phyloP scores from a whole-genome alignment of 108 stramenopile genomes.

The Cyclotella cryptica region DNA sequence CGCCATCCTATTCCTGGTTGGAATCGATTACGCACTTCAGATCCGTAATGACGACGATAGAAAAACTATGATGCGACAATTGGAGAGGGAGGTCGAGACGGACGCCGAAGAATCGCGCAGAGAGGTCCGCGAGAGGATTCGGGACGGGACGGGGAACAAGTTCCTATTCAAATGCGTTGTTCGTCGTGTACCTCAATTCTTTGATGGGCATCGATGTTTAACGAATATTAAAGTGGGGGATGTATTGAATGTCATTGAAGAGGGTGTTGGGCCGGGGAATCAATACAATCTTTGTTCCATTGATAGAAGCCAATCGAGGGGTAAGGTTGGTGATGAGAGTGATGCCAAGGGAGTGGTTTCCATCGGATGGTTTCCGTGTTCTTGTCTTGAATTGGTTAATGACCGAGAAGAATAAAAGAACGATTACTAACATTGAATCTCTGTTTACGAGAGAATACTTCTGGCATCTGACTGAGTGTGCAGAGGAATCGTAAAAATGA shows the following conservation, averaged over 20 bases:
- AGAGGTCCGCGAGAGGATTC: constrained; percentile 16
- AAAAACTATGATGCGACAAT: constrained; percentile 18
- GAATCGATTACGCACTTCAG: constrained; percentile 47
- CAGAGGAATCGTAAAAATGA: neutral
- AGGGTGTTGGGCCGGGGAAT: constrained; percentile 73
- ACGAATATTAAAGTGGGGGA: constrained; percentile 68
- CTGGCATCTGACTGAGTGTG: neutral
- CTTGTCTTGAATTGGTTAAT: constrained; percentile 59
- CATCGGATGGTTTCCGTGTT: constrained; percentile 82
- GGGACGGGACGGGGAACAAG: constrained; percentile 11
- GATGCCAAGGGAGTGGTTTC: constrained; percentile 30
- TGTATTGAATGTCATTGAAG: constrained; percentile 74
- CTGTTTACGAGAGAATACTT: too few species aligned
- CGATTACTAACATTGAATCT: neutral
- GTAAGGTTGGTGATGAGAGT: constrained; percentile 5
- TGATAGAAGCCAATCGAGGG: neutral
- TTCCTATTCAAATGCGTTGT: constrained; percentile 57
- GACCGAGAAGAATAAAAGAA: neutral
- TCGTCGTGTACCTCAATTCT: constrained; percentile 41
- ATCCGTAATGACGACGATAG: constrained; percentile 29
- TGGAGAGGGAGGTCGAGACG: constrained; percentile 31
- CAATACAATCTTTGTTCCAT: constrained; percentile 81
- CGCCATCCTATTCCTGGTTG: constrained; percentile 30
- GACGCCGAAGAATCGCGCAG: constrained; percentile 35
- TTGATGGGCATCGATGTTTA: constrained; percentile 62